phyloP scores from a whole-genome alignment of 257 asterid species.

The Solanum bulbocastanum region DNA sequence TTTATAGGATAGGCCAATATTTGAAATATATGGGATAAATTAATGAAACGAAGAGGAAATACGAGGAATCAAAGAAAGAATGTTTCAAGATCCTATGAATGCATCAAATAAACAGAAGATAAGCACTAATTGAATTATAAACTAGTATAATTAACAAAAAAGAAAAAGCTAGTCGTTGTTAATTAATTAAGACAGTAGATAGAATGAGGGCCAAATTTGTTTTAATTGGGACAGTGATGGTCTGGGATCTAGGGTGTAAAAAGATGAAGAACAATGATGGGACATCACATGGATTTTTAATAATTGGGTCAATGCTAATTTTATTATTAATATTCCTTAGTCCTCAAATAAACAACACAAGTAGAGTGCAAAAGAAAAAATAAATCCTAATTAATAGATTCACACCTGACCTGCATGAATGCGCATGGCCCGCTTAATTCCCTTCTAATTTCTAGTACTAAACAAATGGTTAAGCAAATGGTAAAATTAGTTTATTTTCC shows the following conservation, averaged over 20 bases:
- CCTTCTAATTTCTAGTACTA: background rate
- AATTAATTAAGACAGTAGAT: background rate
- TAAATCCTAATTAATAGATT: background rate
- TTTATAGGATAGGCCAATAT: background rate
- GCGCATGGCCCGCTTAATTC: conserved; percentile 13
- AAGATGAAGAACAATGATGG: conserved; percentile 11
- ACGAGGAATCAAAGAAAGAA: background rate
- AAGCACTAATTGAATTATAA: background rate
- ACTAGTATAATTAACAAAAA: background rate
- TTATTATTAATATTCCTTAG: background rate
- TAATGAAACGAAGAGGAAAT: background rate
- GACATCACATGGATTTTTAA: conserved; percentile 14
- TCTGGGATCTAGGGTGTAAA: conserved; percentile 7
- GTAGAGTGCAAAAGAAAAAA: background rate
- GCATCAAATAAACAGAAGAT: background rate
- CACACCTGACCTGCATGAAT: conserved; percentile 3
- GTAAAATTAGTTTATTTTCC: background rate
- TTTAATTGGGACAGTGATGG: background rate
- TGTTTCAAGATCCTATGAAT: background rate
- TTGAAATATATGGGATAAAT: background rate
- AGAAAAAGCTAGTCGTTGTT: background rate
- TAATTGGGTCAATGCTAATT: background rate
- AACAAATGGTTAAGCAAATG: background rate
- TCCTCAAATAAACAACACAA: background rate
- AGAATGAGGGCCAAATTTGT: background rate